Percentiles rank a stretch among this genome's conserved stretches.
These are phyloP conservation scores for Ustilago tritici DNA, from an alignment of 1,284 basidiomycete genomes.

Conservation along the genomic window DNA sequence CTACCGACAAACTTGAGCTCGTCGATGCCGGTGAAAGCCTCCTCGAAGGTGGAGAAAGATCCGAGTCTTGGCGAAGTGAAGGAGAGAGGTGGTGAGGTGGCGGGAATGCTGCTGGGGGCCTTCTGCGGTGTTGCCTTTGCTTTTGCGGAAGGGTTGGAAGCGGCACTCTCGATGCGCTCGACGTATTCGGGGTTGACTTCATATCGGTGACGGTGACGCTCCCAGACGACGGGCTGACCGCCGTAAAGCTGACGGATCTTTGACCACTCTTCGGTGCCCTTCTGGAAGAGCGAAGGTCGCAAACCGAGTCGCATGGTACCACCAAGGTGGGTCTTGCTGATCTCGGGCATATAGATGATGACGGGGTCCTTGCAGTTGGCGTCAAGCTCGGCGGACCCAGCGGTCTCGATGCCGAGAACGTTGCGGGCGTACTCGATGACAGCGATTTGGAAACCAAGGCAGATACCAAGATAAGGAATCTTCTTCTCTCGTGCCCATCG, in stretches of 20 bases:
- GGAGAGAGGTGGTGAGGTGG: constrained; percentile 34
- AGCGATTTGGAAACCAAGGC: constrained; percentile 96
- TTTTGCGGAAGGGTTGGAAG: constrained; percentile 37
- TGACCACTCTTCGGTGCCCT: constrained; percentile 71
- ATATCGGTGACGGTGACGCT: constrained; percentile 95
- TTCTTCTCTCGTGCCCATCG: constrained; percentile 96
- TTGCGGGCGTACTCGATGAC: constrained; percentile 95
- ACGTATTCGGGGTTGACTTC: constrained; percentile 95
- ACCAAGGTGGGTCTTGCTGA: constrained; percentile 96
- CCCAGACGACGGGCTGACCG: constrained; percentile 87
- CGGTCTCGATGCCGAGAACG: constrained; percentile 83
- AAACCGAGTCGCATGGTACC: constrained; percentile 98
- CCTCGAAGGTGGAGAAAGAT: constrained; percentile 16
- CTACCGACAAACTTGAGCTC: constrained; percentile 80
- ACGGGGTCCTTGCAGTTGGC: constrained; percentile 77
- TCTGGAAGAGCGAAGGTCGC: constrained; percentile 89
- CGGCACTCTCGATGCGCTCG: constrained; percentile 75
- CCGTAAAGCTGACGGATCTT: constrained; percentile 86
- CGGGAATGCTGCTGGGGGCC: constrained; percentile 37
- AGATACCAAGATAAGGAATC: constrained; percentile 94
- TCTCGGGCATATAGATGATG: constrained; percentile 98
- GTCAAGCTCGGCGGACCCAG: constrained; percentile 88
- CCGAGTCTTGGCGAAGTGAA: constrained; percentile 42
- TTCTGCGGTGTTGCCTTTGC: constrained; percentile 31
- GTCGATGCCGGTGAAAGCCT: constrained; percentile 29